Percentiles rank a stretch among this genome's conserved stretches.
These are phyloP conservation scores for Polychaeton citri DNA, from an alignment of 2,329 filamentous ascomycete species.

Conservation along the genomic window DNA sequence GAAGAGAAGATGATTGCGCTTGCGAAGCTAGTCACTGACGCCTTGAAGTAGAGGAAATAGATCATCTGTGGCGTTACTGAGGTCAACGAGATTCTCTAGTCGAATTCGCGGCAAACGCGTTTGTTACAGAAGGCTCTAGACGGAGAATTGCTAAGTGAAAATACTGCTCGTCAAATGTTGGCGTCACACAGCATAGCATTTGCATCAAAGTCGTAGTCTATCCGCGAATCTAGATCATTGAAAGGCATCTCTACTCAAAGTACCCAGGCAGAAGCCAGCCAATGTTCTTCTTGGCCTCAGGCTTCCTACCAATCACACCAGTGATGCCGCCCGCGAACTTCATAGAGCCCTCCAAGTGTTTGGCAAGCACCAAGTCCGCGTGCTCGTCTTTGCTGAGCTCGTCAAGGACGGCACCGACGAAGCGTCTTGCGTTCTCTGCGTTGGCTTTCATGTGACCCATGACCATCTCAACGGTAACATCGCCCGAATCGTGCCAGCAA, in stretches of 20 bases:
- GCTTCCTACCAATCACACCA: conserved; percentile 57
- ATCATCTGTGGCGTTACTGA: too few relatives aligned
- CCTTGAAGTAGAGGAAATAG: too few relatives aligned
- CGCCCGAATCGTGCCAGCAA: conserved; percentile 77
- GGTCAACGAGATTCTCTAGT: too few relatives aligned
- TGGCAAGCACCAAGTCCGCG: conserved; percentile 59
- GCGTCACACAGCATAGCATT: too few relatives aligned
- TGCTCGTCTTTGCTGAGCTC: conserved; percentile 69
- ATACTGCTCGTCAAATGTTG: too few relatives aligned
- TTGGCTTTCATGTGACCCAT: conserved; percentile 95
- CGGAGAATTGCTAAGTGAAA: too few relatives aligned
- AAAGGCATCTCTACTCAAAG: conserved; percentile 30
- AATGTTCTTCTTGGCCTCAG: conserved; percentile 65
- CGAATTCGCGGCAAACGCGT: too few relatives aligned
- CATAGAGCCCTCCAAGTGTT: conserved; percentile 64
- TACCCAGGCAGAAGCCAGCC: conserved; percentile 82
- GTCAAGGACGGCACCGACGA: conserved; percentile 79
- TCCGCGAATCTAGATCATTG: background rate
- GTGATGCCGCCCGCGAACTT: conserved; percentile 76
- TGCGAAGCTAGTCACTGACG: conserved; percentile 18
- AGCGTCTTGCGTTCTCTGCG: conserved; percentile 68
- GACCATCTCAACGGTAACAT: conserved; percentile 91
- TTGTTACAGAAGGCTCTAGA: too few relatives aligned
- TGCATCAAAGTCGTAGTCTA: too few relatives aligned
- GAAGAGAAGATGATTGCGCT: conserved; percentile 26